Evolutionary conservation across 2,329 filamentous ascomycete species (phyloP).

Genomic region (Sclerotinia spermophila): DNA sequence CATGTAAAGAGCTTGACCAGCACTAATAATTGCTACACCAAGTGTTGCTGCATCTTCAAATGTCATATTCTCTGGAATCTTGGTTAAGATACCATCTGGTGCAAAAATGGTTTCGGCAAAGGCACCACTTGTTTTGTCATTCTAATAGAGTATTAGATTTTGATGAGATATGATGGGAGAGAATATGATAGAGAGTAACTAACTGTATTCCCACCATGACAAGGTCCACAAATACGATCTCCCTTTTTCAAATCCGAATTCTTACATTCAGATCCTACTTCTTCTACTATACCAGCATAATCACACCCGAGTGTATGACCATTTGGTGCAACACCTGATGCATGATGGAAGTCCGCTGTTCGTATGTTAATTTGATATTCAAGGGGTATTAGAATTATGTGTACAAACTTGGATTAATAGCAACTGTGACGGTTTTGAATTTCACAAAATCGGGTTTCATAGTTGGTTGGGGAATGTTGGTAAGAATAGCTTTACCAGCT

Average conservation of each 20-base stretch:
- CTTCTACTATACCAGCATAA: constrained; percentile 20
- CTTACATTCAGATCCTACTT: constrained; percentile 15
- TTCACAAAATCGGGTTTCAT: not conserved
- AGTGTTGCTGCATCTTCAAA: constrained; percentile 44
- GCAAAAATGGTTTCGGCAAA: constrained; percentile 30
- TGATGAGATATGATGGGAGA: not conserved
- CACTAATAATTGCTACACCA: constrained; percentile 21
- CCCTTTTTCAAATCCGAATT: not conserved
- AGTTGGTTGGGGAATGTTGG: not conserved
- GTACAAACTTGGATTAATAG: constrained; percentile 8
- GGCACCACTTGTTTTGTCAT: constrained; percentile 23
- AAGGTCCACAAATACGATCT: not conserved
- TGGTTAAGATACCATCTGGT: constrained; percentile 42
- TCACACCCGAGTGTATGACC: constrained; percentile 13
- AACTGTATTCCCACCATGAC: not conserved
- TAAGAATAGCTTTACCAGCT: too few species aligned
- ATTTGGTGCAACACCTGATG: not conserved
- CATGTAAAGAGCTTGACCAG: constrained; percentile 19
- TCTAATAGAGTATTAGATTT: not conserved
- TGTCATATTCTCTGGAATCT: constrained; percentile 43
- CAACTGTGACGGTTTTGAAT: not conserved
- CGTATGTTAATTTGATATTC: not conserved
- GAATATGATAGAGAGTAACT: not conserved
- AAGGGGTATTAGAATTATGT: not conserved
- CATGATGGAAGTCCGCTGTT: constrained; percentile 6